Base-by-base conservation (phyloP, 495 filamentous ascomycete species). In the Penicillium cosmopolitanum region DNA sequence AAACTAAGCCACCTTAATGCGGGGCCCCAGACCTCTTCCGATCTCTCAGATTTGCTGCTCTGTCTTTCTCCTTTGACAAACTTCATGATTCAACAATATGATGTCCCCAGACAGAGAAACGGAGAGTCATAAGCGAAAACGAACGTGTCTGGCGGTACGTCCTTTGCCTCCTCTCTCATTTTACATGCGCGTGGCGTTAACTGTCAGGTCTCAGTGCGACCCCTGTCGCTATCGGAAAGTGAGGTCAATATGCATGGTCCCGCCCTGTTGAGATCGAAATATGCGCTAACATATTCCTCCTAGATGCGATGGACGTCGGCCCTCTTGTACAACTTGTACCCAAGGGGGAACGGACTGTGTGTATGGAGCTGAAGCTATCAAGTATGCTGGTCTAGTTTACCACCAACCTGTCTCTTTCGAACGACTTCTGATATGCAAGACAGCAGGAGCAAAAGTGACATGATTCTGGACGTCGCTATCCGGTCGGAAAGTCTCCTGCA, bases 401-500 rank as follows among this genome's bases (percentile, higher is more conserved):
- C 8, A 6, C 28, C 0, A 7, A 31, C 5, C 28, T 31, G 28
- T 8, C 0, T 31, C 28, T 8, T 38, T 38, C 12, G 44, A 25
- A 6, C 35, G 4, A 21, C 4, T 43, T 47, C 56, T 57, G 31
- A 42, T 12, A 25, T 16, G 6, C 13, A 11, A 19, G 12, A 36
- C 42, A 64, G 62, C 21, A 54, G 51, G 33, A 57, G 58, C 57
- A 64, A 64, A 28, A 61, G 56, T 31, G 62, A 64, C 47, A 38
- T 64, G 31, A 64, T 64, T 40, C 58, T 64, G 7, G 62, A 64
- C 55, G 53, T 57, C 16, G 62, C 48, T 21, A 50, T 64, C 36
- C 51, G 62, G n/a, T 53, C 58, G 4, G 58, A 64, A 38, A 51
- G 50, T 57, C 38, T 61, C 1, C 18, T 64, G 5, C 57, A 56